Percentiles rank a stretch among this genome's conserved stretches.
Conservation (phyloP, 257 asterid species). For the Lithospermum erythrorhizon region DNA sequence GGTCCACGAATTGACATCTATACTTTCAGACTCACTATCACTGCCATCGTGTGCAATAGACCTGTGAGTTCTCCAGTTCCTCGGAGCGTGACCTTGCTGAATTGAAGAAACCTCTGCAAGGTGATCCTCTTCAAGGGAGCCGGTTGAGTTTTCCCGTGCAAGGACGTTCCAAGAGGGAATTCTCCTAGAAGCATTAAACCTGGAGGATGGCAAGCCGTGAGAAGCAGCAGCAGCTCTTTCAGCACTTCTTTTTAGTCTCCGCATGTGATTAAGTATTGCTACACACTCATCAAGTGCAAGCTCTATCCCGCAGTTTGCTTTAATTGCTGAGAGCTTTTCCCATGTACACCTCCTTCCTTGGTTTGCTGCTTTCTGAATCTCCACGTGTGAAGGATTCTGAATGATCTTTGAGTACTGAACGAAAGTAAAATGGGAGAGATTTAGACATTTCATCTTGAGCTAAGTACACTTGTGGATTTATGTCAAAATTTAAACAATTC, state of each 20-base stretch:
- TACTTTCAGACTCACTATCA: conserved; percentile 72
- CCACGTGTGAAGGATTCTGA: conserved; percentile 74
- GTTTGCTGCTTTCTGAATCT: conserved; percentile 75
- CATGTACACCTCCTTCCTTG: conserved; percentile 94
- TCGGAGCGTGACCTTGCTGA: conserved; percentile 24
- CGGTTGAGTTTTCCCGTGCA: conserved; percentile 80
- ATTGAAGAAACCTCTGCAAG: conserved; percentile 40
- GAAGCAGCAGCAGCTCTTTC: conserved; percentile 81
- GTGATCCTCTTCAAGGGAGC: conserved; percentile 75
- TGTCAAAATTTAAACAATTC: too few relatives aligned
- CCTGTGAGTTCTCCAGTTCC: conserved; percentile 32
- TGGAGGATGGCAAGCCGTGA: conserved; percentile 25
- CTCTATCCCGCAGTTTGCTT: conserved; percentile 92
- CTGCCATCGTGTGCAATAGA: conserved; percentile 47
- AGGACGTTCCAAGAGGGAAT: conserved; percentile 93
- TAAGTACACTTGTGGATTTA: too few relatives aligned
- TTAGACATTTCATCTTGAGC: too few relatives aligned
- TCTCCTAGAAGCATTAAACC: conserved; percentile 61
- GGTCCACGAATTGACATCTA: conserved; percentile 66
- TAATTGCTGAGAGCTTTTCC: conserved; percentile 92
- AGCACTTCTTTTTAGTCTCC: conserved; percentile 72
- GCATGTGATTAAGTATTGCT: conserved; percentile 79
- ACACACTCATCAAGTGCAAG: conserved; percentile 90
- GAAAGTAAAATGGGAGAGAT: too few relatives aligned
- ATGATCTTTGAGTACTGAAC: conserved; percentile 68